These are phyloP conservation scores for Gastrodia elata DNA, from an alignment of 106 monocot genomes.

Conservation along the genomic window DNA sequence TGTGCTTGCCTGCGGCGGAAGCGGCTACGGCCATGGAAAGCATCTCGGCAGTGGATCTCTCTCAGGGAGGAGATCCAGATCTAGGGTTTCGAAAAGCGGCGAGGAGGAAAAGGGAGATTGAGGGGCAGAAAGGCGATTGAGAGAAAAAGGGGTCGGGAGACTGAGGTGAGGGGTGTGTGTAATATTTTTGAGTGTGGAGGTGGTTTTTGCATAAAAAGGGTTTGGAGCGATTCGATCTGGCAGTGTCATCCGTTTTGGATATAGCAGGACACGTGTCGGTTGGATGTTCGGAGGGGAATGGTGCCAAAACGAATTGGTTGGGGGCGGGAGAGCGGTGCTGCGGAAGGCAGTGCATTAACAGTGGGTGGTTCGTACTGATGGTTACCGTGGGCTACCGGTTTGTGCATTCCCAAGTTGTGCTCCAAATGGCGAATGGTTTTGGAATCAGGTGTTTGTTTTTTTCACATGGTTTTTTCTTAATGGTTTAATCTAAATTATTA, in stretches of 20 bases:
- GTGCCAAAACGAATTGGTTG: not conserved
- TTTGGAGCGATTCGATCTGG: not conserved
- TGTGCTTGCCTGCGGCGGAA: conserved; percentile 2
- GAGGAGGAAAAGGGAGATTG: not conserved
- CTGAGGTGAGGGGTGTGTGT: not conserved
- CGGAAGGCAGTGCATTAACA: too few species aligned
- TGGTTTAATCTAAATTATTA: too few species aligned
- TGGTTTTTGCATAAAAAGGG: not conserved
- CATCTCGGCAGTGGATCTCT: conserved; percentile 9
- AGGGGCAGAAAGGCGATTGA: not conserved
- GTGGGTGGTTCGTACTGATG: too few species aligned
- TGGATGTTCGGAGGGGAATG: not conserved
- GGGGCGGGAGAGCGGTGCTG: not conserved
- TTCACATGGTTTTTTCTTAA: too few species aligned
- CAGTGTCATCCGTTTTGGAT: not conserved
- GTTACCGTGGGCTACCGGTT: too few species aligned
- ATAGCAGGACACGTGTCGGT: not conserved
- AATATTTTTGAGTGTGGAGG: not conserved
- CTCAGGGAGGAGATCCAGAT: not conserved
- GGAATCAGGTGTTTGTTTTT: too few species aligned
- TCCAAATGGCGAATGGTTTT: too few species aligned
- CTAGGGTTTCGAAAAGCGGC: conserved; percentile 11
- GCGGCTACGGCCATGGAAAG: not conserved
- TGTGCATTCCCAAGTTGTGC: too few species aligned
- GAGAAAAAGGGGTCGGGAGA: not conserved